Conservation (phyloP, 805 yeast species). For the Barnettozyma pratensis region DNA sequence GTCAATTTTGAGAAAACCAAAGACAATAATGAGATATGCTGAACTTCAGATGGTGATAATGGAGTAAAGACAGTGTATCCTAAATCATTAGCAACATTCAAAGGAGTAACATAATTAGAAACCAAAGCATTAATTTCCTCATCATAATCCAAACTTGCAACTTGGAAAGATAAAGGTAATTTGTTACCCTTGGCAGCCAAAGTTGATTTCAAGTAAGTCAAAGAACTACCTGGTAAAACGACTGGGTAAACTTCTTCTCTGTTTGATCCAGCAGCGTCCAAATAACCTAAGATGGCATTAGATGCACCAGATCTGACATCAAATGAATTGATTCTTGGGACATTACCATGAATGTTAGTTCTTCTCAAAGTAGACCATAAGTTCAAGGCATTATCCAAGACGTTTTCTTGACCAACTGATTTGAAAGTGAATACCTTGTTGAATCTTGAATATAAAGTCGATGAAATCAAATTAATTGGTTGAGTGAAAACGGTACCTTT, state of each 20-base stretch:
- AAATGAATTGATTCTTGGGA: slow-evolving; percentile 54
- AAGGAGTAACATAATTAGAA: slow-evolving; percentile 59
- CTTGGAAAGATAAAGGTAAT: slow-evolving; percentile 63
- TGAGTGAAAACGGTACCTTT: slow-evolving; percentile 47
- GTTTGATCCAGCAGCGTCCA: slow-evolving; percentile 29
- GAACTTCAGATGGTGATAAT: slow-evolving; percentile 54
- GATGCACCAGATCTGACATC: slow-evolving; percentile 87
- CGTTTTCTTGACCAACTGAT: slow-evolving; percentile 55
- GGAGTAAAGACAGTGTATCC: slow-evolving; percentile 70
- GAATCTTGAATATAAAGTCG: slow-evolving; percentile 46
- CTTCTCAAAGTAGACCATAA: slow-evolving; percentile 54
- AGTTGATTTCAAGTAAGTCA: slow-evolving; percentile 62
- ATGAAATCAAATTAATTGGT: slow-evolving; percentile 48
- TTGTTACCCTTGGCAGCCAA: slow-evolving; percentile 30
- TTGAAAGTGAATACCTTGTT: slow-evolving; percentile 64
- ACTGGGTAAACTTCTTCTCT: slow-evolving; percentile 33
- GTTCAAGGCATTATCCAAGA: slow-evolving; percentile 53
- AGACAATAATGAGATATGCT: slow-evolving; percentile 60
- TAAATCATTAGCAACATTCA: slow-evolving; percentile 56
- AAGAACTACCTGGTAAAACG: slow-evolving; percentile 62
- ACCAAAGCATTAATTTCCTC: slow-evolving; percentile 44
- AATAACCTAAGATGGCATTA: slow-evolving; percentile 69
- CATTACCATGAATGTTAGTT: slow-evolving; percentile 46
- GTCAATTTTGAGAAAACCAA: slow-evolving; percentile 51
- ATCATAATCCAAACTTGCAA: slow-evolving; percentile 75